Evolutionary conservation across 176 grass and related monocot species (phyloP).

Genomic region (Carex pumila): DNA sequence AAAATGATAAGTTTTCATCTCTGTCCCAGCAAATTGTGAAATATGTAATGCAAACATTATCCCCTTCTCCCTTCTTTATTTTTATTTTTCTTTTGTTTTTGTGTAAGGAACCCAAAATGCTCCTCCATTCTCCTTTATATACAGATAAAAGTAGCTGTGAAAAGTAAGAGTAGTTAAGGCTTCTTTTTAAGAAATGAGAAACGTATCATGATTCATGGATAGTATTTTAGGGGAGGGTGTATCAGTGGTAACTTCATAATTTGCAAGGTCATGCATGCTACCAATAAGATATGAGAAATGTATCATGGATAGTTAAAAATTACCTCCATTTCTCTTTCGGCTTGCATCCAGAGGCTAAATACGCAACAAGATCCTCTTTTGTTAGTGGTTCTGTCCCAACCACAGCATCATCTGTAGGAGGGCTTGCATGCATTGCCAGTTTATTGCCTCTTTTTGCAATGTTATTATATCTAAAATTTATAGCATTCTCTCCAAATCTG

Average conservation of each 20-base stretch:
- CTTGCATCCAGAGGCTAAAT: conserved; percentile 88
- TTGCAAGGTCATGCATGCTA: neutral
- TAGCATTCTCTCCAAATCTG: neutral
- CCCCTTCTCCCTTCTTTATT: neutral
- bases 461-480: conserved; percentile 1
- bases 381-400: conserved; percentile 68
- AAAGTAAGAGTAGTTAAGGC: neutral
- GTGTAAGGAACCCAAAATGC: neutral
- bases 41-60: neutral
- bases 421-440: conserved; percentile 52
- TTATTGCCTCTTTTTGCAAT: conserved; percentile 3
- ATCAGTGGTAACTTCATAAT: neutral
- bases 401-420: conserved; percentile 76
- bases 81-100: neutral
- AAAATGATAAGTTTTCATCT: neutral
- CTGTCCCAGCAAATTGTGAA: neutral
- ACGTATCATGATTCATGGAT: too few relatives aligned
- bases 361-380: conserved; percentile 79
- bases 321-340: conserved; percentile 85
- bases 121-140: neutral
- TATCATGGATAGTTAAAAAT: conserved; percentile 1
- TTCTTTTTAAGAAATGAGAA: neutral
- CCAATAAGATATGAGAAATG: neutral
- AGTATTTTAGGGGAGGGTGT: neutral
- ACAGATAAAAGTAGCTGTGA: neutral